phyloP scores from a whole-genome alignment of 2,329 filamentous ascomycete species.

The Rutstroemia sp. region DNA sequence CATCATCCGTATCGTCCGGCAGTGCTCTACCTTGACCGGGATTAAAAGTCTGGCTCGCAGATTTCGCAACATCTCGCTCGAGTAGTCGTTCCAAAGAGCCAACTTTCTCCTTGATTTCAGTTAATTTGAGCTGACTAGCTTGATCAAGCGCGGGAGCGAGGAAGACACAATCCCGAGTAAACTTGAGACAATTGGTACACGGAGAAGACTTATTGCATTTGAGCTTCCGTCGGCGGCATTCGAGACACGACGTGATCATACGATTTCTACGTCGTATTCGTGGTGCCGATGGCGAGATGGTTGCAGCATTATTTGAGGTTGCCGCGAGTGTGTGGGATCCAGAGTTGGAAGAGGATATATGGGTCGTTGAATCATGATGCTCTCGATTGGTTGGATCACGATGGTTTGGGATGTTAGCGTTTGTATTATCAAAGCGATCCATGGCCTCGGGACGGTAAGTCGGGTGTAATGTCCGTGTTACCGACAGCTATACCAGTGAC shows the following conservation, averaged over 20 bases:
- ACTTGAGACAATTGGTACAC: constrained; percentile 43
- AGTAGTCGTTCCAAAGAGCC: constrained; percentile 62
- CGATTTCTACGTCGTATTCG: constrained; percentile 44
- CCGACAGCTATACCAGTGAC: too few relatives aligned
- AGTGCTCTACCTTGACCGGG: constrained; percentile 20
- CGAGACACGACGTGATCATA: constrained; percentile 62
- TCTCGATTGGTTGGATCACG: background rate
- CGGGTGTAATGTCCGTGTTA: too few relatives aligned
- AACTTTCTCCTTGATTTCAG: constrained; percentile 74
- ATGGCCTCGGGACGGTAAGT: background rate
- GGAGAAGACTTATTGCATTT: constrained; percentile 70
- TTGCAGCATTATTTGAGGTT: background rate
- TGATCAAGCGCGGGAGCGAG: constrained; percentile 47
- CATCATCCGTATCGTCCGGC: constrained; percentile 42
- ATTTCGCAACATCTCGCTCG: constrained; percentile 58
- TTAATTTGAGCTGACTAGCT: constrained; percentile 60
- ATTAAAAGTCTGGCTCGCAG: constrained; percentile 15
- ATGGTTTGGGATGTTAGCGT: background rate
- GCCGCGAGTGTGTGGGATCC: background rate
- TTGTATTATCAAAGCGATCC: background rate
- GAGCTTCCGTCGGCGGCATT: constrained; percentile 68
- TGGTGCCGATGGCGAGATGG: constrained; percentile 9
- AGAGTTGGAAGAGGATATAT: background rate
- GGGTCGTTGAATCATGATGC: background rate
- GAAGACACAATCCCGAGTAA: constrained; percentile 39